These are phyloP conservation scores for Tagetes patula DNA, from an alignment of 129 eudicot genomes.

Conservation along the genomic window DNA sequence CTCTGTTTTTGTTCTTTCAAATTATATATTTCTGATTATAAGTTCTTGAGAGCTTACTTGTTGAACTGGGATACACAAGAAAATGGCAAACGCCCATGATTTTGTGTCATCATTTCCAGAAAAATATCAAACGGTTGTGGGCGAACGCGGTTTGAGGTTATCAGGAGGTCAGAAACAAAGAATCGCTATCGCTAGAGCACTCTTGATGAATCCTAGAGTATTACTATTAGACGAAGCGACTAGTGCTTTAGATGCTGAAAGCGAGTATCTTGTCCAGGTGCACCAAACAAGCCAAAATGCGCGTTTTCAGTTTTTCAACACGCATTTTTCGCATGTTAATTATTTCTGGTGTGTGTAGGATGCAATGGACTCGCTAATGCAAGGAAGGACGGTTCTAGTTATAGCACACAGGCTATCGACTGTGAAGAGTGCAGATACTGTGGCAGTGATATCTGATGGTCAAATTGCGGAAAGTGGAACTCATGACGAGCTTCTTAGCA, in stretches of 20 bases:
- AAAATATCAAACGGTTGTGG: slow-evolving; percentile 51
- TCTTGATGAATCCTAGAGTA: slow-evolving; percentile 54
- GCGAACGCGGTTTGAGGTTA: slow-evolving; percentile 58
- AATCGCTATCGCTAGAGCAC: slow-evolving; percentile 58
- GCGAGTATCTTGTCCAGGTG: slow-evolving; percentile 56
- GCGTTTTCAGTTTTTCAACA: neutral
- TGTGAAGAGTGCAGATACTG: slow-evolving; percentile 65
- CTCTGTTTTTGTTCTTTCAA: neutral
- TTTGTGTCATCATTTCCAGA: slow-evolving; percentile 51
- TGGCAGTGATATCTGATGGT: slow-evolving; percentile 72
- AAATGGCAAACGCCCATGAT: slow-evolving; percentile 62
- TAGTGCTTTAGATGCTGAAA: slow-evolving; percentile 54
- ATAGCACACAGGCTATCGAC: slow-evolving; percentile 79
- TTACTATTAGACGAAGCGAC: slow-evolving; percentile 58
- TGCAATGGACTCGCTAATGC: slow-evolving; percentile 77
- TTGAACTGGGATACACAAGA: slow-evolving; percentile 32
- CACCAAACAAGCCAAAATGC: neutral
- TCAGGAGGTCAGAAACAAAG: slow-evolving; percentile 65
- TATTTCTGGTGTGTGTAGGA: slow-evolving; percentile 40
- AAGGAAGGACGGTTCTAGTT: slow-evolving; percentile 70
- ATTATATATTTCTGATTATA: neutral
- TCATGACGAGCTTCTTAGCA: slow-evolving; percentile 61
- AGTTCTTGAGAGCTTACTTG: slow-evolving; percentile 14
- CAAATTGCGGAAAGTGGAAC: slow-evolving; percentile 65
- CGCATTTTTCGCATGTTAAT: neutral